Evolutionary conservation across 1,139 yeast species (phyloP).

Genomic region (Yamadazyma epiphylla): DNA sequence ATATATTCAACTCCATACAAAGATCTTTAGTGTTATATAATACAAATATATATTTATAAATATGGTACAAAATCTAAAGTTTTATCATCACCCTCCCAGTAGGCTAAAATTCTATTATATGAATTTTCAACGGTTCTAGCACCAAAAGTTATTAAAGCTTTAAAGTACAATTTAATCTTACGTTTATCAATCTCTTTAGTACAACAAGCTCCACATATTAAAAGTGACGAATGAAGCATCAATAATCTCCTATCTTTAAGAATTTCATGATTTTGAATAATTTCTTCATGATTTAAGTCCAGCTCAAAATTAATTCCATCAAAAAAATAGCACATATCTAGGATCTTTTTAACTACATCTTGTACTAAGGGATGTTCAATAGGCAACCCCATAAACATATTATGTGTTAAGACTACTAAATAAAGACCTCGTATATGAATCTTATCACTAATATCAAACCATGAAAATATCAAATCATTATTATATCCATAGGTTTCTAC

Average conservation of each 20-base stretch:
- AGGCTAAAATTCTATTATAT: slow-evolving; percentile 6
- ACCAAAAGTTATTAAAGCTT: slow-evolving; percentile 10
- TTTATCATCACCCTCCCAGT: slow-evolving; percentile 11
- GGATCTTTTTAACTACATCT: slow-evolving; percentile 12
- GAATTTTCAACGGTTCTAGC: slow-evolving; percentile 13
- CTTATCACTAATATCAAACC: slow-evolving; percentile 16
- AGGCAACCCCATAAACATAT: slow-evolving; percentile 9
- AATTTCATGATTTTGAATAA: slow-evolving; percentile 4
- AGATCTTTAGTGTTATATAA: slow-evolving; percentile 6
- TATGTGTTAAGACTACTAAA: slow-evolving; percentile 9
- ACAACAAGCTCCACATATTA: slow-evolving; percentile 13
- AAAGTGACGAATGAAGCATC: slow-evolving; percentile 14
- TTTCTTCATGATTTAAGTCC: slow-evolving; percentile 6
- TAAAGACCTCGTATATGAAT: slow-evolving; percentile 14
- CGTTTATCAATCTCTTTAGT: slow-evolving; percentile 6
- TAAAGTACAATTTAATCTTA: slow-evolving; percentile 12
- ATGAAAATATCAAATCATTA: slow-evolving; percentile 12
- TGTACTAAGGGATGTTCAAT: slow-evolving; percentile 11
- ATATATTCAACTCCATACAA: slow-evolving; percentile 14
- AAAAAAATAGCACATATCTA: slow-evolving; percentile 14
- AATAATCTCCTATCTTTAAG: slow-evolving; percentile 12
- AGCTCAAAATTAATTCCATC: slow-evolving; percentile 9
- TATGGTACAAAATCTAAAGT: slow-evolving; percentile 15
- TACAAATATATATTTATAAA: slow-evolving; percentile 5
- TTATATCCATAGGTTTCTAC: slow-evolving; percentile 14